Base-by-base conservation (phyloP, 2,329 filamentous ascomycete species). In the Neonectria neomacrospora region DNA sequence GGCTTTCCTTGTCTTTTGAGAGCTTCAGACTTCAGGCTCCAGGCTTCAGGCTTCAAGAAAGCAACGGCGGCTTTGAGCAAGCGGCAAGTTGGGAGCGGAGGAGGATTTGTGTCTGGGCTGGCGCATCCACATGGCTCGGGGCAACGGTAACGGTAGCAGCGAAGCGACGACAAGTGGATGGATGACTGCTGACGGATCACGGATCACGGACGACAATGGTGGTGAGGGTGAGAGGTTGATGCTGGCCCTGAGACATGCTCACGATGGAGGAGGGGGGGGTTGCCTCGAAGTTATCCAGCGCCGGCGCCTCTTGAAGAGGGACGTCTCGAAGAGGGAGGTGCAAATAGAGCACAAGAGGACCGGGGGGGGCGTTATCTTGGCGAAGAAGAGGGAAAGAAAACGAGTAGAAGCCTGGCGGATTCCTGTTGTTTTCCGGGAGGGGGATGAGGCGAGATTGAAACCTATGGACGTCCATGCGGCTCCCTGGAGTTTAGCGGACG, bases 111-210 rank as follows among this genome's bases (percentile, higher is more conserved):
- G 54, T 47, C 47, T 53, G 42, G 54, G 37, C 47, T 48, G 42
- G 50, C 52, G 54, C 60, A 62, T 57, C 60, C 60, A 58, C 60
- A 62, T 54, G 42, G 54, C 37, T 58, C 42, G 20, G 22, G 23
- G 45, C 28, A 22, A 26, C 34, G 55, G 23, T 14, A 44, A 37
- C 26, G 26, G n/a, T 48, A 34, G 53, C 39, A 61, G 58, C 58
- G 55, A 47, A 45, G 37, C 34, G 58, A 22, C 32, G 55, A 51
- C 45, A 37, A 28, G 37, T 32, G 23, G 39, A 47, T 32, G 23
- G 37, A 45, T 39, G 37, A 45, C 23, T 18, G 44, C 34, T 37
- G 39, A 20, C 32, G 16, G 37, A 39, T 41, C 5, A 18, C 37
- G 16, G 54, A 44, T 41, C 32, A 48, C n/a, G 28, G 26, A 42